Evolutionary conservation across 768 basidiomycete genomes (phyloP).

Genomic region (Trametes villosa): DNA sequence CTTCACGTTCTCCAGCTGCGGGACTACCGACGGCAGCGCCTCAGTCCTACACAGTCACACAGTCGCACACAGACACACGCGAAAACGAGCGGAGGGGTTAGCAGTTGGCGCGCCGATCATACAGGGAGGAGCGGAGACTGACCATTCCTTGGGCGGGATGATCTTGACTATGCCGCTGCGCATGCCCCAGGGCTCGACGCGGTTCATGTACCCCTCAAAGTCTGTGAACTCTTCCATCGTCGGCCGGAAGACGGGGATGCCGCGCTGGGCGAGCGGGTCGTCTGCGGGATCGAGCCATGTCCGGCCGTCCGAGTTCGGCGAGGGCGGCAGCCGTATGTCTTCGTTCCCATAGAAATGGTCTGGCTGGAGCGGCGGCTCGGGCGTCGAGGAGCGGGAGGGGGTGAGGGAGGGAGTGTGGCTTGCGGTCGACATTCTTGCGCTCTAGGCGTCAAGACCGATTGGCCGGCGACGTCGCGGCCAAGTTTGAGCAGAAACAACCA

Average conservation of each 20-base stretch:
- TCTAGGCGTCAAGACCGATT: not conserved
- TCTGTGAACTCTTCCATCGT: conserved; percentile 89
- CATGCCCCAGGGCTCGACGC: conserved; percentile 88
- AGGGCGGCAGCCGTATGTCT: conserved; percentile 49
- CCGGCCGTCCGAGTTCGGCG: conserved; percentile 64
- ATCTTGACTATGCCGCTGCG: conserved; percentile 94
- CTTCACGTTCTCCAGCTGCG: conserved; percentile 74
- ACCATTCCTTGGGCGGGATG: conserved; percentile 95
- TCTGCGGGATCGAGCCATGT: conserved; percentile 78
- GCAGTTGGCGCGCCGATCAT: conserved; percentile 23
- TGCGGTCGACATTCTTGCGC: conserved; percentile 27
- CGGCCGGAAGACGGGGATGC: conserved; percentile 96
- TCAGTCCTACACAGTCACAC: conserved; percentile 56
- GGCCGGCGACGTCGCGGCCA: no score
- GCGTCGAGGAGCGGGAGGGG: conserved; percentile 57
- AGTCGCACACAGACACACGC: conserved; percentile 27
- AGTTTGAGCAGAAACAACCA: not conserved
- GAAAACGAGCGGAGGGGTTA: no score
- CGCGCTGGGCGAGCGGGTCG: conserved; percentile 80
- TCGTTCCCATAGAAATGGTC: conserved; percentile 82
- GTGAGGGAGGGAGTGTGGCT: conserved; percentile 40
- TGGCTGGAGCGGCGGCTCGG: conserved; percentile 58
- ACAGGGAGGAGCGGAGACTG: conserved; percentile 34
- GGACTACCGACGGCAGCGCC: conserved; percentile 68
- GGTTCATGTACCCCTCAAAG: conserved; percentile 90